Conservation (phyloP, 139 green algal genomes). For the Yamagishiella unicocca region DNA sequence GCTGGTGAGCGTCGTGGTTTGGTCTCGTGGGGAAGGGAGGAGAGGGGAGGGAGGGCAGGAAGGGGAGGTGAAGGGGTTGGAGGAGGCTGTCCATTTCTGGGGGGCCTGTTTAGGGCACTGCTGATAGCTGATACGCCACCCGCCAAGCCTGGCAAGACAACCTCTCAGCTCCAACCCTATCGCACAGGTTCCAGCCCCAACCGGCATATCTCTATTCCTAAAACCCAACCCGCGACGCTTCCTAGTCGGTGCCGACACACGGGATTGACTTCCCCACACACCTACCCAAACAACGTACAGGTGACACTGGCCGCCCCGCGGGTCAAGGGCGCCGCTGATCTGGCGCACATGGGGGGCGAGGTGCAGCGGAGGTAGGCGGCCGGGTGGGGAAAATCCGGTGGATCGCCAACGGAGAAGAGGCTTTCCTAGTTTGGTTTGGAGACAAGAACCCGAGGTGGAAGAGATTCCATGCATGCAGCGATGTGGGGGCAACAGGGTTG, state of each 20-base stretch:
- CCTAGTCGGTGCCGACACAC: too few species aligned
- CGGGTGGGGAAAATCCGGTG: background rate
- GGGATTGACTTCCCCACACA: background rate
- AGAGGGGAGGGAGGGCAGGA: background rate
- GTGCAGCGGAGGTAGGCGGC: background rate
- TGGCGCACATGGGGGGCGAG: background rate
- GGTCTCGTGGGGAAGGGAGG: background rate
- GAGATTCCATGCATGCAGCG: too few species aligned
- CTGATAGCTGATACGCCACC: too few species aligned
- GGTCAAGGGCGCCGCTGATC: slow-evolving; percentile 10
- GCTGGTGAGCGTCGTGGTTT: slow-evolving; percentile 6
- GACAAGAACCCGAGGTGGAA: too few species aligned
- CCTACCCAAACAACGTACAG: background rate
- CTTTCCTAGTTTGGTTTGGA: too few species aligned
- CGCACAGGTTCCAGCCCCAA: background rate
- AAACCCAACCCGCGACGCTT: background rate
- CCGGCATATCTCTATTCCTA: background rate
- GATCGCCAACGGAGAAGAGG: too few species aligned
- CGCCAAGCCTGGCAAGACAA: background rate
- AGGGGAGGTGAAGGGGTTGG: background rate
- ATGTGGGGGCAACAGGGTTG: too few species aligned
- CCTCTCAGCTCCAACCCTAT: background rate
- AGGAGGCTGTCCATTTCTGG: background rate
- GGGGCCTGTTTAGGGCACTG: background rate
- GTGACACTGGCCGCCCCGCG: slow-evolving; percentile 33